Evolutionary conservation across 257 asterid genomes (phyloP).

Genomic region (Echites panduratus): DNA sequence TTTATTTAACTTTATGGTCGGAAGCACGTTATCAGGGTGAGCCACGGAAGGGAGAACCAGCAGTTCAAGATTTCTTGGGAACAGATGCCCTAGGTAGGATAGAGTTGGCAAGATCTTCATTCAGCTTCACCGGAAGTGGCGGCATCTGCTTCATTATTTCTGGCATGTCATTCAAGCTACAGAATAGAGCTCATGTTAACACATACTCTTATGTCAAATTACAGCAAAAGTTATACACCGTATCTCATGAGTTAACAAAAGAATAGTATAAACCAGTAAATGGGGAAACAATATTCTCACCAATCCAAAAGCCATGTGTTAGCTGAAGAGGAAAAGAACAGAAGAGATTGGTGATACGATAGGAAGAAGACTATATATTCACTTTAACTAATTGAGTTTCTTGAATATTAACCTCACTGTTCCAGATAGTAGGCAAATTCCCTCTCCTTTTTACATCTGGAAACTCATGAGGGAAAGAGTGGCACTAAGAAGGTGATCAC

Average conservation of each 20-base stretch:
- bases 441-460: background rate
- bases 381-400: background rate
- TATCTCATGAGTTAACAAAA: background rate
- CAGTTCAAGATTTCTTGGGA: conserved; percentile 35
- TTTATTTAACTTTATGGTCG: conserved; percentile 28
- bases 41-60: conserved; percentile 1
- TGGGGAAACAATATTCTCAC: background rate
- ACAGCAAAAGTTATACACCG: background rate
- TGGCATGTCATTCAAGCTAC: conserved; percentile 61
- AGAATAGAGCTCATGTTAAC: conserved; percentile 17
- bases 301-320: background rate
- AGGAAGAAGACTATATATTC: background rate
- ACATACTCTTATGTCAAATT: background rate
- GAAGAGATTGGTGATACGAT: too few relatives aligned
- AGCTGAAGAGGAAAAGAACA: background rate
- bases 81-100: conserved; percentile 41
- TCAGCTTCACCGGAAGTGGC: conserved; percentile 70
- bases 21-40: conserved; percentile 12
- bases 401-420: background rate
- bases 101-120: conserved; percentile 56
- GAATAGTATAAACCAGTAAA: background rate
- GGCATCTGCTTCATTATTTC: conserved; percentile 80
- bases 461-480: background rate
- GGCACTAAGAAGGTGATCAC: too few relatives aligned
- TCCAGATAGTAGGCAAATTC: background rate